Percentiles rank a stretch among this genome's conserved stretches.
Evolutionary conservation across 345 rosid species (phyloP).

Genomic region (Brassica cretica): DNA sequence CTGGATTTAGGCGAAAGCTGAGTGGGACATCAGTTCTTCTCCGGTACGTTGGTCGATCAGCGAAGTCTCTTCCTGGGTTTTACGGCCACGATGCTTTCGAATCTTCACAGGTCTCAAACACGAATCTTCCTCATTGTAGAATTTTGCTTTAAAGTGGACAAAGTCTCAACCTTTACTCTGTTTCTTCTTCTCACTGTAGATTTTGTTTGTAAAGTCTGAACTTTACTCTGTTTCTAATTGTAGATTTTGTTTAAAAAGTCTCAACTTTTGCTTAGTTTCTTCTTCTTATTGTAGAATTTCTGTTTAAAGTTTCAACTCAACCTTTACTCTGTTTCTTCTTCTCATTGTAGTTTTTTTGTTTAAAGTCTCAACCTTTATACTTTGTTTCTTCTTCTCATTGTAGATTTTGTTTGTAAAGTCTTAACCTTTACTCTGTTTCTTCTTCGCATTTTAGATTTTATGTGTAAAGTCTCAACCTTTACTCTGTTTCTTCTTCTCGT

Average conservation of each 20-base stretch:
- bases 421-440: too few relatives aligned
- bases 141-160: neutral
- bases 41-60: slow-evolving; percentile 59
- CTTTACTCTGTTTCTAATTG: neutral
- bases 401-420: too few relatives aligned
- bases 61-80: slow-evolving; percentile 41
- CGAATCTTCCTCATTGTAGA: neutral
- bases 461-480: neutral
- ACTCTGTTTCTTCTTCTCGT: too few relatives aligned
- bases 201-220: slow-evolving; percentile 17
- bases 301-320: neutral
- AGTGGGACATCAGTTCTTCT: slow-evolving; percentile 60
- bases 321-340: neutral
- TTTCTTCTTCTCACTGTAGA: slow-evolving; percentile 36
- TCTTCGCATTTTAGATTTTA: neutral
- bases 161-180: neutral
- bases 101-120: slow-evolving; percentile 56
- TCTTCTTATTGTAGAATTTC: slow-evolving; percentile 40
- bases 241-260: neutral
- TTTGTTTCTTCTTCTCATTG: neutral
- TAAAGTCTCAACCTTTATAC: neutral
- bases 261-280: neutral
- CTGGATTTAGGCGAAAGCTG: slow-evolving; percentile 49
- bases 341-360: too few relatives aligned
- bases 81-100: slow-evolving; percentile 53